Evolutionary conservation across 345 rosid genomes (phyloP).

Genomic region (Excoecaria cochinchinensis): DNA sequence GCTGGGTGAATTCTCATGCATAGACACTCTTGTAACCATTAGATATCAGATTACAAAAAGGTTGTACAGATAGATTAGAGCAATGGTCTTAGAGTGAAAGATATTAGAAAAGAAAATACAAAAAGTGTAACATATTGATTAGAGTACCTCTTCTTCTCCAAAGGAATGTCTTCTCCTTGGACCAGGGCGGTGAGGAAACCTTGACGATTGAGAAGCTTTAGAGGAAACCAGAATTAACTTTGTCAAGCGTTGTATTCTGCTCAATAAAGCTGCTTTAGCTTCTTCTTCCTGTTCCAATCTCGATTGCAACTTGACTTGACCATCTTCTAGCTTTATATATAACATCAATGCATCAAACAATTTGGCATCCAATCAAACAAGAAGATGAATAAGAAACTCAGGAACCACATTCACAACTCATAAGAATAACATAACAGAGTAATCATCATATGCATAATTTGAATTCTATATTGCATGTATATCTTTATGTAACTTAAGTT

Average conservation of each 20-base stretch:
- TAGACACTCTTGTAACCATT: neutral
- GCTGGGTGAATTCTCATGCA: neutral
- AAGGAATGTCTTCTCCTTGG: slow-evolving; percentile 97
- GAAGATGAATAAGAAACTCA: slow-evolving; percentile 1
- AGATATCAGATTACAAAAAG: neutral
- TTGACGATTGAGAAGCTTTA: slow-evolving; percentile 73
- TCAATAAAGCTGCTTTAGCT: slow-evolving; percentile 93
- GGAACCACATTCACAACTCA: neutral
- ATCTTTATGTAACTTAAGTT: neutral
- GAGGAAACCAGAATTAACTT: slow-evolving; percentile 95
- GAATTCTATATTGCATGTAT: neutral
- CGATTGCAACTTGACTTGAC: slow-evolving; percentile 88
- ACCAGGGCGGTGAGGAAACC: slow-evolving; percentile 64
- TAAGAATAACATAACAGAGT: neutral
- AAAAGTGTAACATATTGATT: slow-evolving; percentile 9
- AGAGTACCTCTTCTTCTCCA: slow-evolving; percentile 97
- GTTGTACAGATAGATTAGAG: slow-evolving; percentile 10
- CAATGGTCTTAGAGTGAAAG: neutral
- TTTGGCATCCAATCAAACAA: slow-evolving; percentile 6
- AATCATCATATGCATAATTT: slow-evolving; percentile 4
- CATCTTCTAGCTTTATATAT: slow-evolving; percentile 85
- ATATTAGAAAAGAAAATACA: neutral
- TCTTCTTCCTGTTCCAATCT: slow-evolving; percentile 99
- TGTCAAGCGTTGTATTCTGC: slow-evolving; percentile 91
- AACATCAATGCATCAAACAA: slow-evolving; percentile 25